A percentile compares a stretch with the other conserved stretches of the same genome.
These are phyloP conservation scores for Chrysoporthe deuterocubensis DNA, from an alignment of 2,329 filamentous ascomycete species.

Conservation along the genomic window DNA sequence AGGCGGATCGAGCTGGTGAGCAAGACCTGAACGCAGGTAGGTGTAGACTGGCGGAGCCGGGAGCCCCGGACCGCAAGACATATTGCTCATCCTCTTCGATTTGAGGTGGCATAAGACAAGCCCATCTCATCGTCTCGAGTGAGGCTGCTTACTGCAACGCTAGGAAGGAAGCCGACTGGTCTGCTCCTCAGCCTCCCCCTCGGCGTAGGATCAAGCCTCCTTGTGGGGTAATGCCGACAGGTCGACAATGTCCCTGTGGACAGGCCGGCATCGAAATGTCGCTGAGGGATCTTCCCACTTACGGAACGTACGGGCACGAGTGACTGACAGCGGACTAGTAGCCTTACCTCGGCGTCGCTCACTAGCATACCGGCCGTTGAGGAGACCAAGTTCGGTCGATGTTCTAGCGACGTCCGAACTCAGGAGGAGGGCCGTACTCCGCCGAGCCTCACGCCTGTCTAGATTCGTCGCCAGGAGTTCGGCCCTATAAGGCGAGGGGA, in stretches of 20 bases:
- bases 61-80: background rate
- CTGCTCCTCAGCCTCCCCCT: background rate
- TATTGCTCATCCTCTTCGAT: background rate
- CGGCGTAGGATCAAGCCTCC: background rate
- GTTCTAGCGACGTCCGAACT: no score
- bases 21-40: no score
- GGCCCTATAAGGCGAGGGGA: background rate
- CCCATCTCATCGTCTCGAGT: background rate
- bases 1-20: background rate
- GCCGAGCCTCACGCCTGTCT: slow-evolving; percentile 8
- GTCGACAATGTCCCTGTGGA: background rate
- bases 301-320: background rate
- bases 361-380: slow-evolving; percentile 7
- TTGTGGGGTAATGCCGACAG: slow-evolving; percentile 7
- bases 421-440: background rate
- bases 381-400: background rate
- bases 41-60: background rate
- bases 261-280: background rate
- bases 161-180: slow-evolving; percentile 26
- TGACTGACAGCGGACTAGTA: slow-evolving; percentile 2
- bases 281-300: background rate
- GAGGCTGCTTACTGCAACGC: slow-evolving; percentile 11
- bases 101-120: background rate
- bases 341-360: slow-evolving; percentile 3
- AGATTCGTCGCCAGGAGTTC: background rate